Percentiles rank a stretch among this genome's conserved stretches.
These are phyloP conservation scores for Hymenotorrendiella dingleyae DNA, from an alignment of 2,329 filamentous ascomycete species.

Conservation along the genomic window DNA sequence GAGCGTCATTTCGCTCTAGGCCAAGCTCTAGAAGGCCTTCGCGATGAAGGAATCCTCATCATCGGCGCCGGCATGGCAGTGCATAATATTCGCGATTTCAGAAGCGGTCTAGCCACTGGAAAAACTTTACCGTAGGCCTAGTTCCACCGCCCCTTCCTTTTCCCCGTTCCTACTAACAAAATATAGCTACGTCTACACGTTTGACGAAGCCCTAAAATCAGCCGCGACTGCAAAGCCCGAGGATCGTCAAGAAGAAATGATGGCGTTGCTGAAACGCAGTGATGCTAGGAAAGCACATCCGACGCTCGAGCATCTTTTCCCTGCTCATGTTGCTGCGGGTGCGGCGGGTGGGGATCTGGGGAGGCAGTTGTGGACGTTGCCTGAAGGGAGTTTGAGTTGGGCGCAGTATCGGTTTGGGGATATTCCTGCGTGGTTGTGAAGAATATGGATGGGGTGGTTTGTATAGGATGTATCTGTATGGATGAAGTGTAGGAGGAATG, in stretches of 20 bases:
- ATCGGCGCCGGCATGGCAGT: constrained; percentile 72
- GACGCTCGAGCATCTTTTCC: constrained; percentile 54
- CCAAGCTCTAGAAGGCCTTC: constrained; percentile 54
- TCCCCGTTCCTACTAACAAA: constrained; percentile 10
- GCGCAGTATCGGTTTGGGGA: constrained; percentile 44
- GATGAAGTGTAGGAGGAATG: too few species aligned
- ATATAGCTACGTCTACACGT: constrained; percentile 35
- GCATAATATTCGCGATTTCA: constrained; percentile 57
- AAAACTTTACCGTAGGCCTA: constrained; percentile 55
- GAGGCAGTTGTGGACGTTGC: constrained; percentile 39
- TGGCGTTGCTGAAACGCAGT: constrained; percentile 37
- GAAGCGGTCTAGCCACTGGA: constrained; percentile 38
- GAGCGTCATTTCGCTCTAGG: constrained; percentile 62
- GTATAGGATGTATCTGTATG: too few species aligned
- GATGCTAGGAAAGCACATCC: constrained; percentile 58
- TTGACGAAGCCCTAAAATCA: constrained; percentile 54
- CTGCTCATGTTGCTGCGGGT: constrained; percentile 50
- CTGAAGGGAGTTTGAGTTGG: constrained; percentile 48
- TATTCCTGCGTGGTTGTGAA: too few species aligned
- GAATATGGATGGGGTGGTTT: too few species aligned
- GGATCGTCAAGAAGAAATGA: constrained; percentile 32
- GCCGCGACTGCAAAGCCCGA: constrained; percentile 30
- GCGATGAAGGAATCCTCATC: constrained; percentile 62
- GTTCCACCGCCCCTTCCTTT: constrained; percentile 17
- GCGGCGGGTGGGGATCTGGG: constrained; percentile 45